A percentile compares a stretch with the other conserved stretches of the same genome.
Conservation (phyloP, 805 yeast species). For the Zygotorulaspora danielsina region DNA sequence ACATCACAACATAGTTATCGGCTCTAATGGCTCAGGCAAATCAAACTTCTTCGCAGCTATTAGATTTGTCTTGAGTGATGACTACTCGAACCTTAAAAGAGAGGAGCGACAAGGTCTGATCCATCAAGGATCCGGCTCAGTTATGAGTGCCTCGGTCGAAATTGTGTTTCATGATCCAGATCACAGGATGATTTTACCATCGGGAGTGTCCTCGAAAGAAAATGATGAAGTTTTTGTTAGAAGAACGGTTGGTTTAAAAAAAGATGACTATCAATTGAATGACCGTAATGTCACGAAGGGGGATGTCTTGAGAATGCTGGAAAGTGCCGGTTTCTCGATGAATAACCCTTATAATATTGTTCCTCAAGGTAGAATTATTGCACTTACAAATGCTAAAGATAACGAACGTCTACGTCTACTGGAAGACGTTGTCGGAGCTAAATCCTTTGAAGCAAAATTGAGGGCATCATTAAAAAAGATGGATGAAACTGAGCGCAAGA, state of each 20-base stretch:
- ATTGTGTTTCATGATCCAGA: constrained; percentile 79
- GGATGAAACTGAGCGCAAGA: constrained; percentile 63
- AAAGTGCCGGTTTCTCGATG: constrained; percentile 87
- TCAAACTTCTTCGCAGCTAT: constrained; percentile 94
- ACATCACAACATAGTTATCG: constrained; percentile 79
- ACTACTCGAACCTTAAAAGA: constrained; percentile 74
- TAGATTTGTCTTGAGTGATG: constrained; percentile 86
- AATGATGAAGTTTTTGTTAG: constrained; percentile 68
- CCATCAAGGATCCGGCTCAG: constrained; percentile 87
- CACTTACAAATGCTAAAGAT: constrained; percentile 85
- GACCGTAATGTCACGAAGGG: constrained; percentile 72
- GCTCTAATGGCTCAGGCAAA: constrained; percentile 95
- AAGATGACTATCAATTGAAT: constrained; percentile 86
- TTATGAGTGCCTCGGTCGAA: constrained; percentile 91
- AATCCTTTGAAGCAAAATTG: constrained; percentile 77
- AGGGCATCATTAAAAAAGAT: constrained; percentile 77
- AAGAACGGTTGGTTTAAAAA: constrained; percentile 88
- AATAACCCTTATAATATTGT: constrained; percentile 93
- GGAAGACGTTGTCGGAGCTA: constrained; percentile 94
- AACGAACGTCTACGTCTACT: constrained; percentile 70
- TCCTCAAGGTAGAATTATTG: constrained; percentile 91
- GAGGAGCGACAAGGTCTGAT: constrained; percentile 84
- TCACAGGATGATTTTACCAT: constrained; percentile 62
- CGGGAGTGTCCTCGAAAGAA: constrained; percentile 32
- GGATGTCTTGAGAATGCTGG: constrained; percentile 76